phyloP scores from a whole-genome alignment of 495 filamentous ascomycete species.

The Amniculicola lignicola region DNA sequence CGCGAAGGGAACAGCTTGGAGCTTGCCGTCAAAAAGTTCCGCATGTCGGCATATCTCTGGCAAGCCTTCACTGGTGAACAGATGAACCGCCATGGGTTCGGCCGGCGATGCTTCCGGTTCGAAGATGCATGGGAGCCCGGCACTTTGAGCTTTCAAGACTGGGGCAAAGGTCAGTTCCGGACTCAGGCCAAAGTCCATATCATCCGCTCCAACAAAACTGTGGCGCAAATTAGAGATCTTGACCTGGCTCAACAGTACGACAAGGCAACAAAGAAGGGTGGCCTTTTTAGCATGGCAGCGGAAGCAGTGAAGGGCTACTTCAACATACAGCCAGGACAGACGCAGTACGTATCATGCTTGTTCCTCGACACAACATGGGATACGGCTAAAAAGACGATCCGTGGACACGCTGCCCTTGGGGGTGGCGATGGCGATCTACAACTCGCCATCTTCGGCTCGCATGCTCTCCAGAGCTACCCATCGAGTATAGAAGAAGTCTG shows the following conservation, averaged over 20 bases:
- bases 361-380: slow-evolving; percentile 89
- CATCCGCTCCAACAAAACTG: slow-evolving; percentile 75
- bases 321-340: slow-evolving; percentile 67
- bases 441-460: slow-evolving; percentile 85
- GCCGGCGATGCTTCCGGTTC: slow-evolving; percentile 78
- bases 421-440: slow-evolving; percentile 67
- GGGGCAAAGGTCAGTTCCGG: slow-evolving; percentile 65
- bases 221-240: slow-evolving; percentile 75
- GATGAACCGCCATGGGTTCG: slow-evolving; percentile 83
- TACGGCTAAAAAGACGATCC: slow-evolving; percentile 60
- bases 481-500: slow-evolving; percentile 79
- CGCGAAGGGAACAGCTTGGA: slow-evolving; percentile 79
- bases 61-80: slow-evolving; percentile 93
- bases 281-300: slow-evolving; percentile 69
- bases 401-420: slow-evolving; percentile 77
- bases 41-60: slow-evolving; percentile 92
- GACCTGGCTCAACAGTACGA: slow-evolving; percentile 77
- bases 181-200: slow-evolving; percentile 88
- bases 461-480: slow-evolving; percentile 83
- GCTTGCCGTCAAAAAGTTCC: slow-evolving; percentile 76
- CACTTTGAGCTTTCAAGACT: slow-evolving; percentile 68
- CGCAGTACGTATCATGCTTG: slow-evolving; percentile 78
- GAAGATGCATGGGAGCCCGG: slow-evolving; percentile 92
- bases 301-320: slow-evolving; percentile 76
- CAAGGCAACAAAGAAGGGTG: slow-evolving; percentile 62